These are phyloP conservation scores for Skeletonema costatum DNA, from an alignment of 108 stramenopile species.

Conservation along the genomic window DNA sequence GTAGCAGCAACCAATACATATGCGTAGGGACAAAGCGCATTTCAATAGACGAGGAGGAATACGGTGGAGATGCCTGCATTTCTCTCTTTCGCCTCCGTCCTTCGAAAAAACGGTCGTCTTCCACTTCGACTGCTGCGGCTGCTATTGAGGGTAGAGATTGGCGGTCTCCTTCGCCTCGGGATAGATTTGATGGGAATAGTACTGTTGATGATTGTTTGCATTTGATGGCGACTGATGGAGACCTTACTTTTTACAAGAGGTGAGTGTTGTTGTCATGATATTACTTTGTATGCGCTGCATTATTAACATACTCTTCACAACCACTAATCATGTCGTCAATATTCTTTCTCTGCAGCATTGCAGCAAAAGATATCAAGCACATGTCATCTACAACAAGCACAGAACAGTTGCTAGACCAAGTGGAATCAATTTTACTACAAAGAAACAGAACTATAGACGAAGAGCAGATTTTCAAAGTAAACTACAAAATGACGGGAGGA, in stretches of 20 bases:
- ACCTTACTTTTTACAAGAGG: conserved; percentile 35
- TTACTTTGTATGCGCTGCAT: not conserved
- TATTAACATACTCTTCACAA: no score
- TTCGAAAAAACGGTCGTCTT: not conserved
- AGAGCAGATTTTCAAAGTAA: conserved; percentile 27
- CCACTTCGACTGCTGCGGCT: not conserved
- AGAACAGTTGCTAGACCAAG: conserved; percentile 15
- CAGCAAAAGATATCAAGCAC: conserved; percentile 31
- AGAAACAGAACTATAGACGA: not conserved
- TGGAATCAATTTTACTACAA: conserved; percentile 12
- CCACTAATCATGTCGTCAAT: not conserved
- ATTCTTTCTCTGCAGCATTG: conserved; percentile 4
- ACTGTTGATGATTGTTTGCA: conserved; percentile 26
- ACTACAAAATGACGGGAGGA: conserved; percentile 22
- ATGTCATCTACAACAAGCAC: conserved; percentile 13
- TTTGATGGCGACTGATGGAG: conserved; percentile 39
- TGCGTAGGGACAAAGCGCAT: conserved; percentile 36
- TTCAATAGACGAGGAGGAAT: conserved; percentile 21
- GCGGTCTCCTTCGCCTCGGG: conserved; percentile 8
- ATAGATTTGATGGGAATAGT: not conserved
- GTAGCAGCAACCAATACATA: not conserved
- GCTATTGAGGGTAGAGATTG: not conserved
- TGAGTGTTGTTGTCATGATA: conserved; percentile 1
- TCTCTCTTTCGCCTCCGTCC: conserved; percentile 13
- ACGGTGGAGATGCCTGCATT: conserved; percentile 21